Base-by-base conservation (phyloP, 768 basidiomycete genomes). In the Kwoniella sp. region DNA sequence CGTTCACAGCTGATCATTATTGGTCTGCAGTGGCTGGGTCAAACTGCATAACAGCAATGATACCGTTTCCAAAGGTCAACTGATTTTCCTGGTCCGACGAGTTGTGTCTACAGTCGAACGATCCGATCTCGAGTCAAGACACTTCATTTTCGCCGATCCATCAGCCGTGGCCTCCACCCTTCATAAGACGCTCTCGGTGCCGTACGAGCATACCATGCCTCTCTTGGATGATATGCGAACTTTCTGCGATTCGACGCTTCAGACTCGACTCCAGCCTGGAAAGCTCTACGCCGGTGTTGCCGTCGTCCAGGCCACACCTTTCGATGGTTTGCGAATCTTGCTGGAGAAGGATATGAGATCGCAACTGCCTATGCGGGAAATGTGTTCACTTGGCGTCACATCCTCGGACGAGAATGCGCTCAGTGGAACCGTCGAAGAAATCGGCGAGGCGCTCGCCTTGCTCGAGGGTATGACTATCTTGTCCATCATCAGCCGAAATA, bases 31-130 rank as follows among this genome's bases (percentile, higher is more conserved):
- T 19, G 74, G 73, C n/a, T 75, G 71, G 71, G 73, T 77, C 64
- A 69, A 75, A 55, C 63, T 75, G 17, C 49, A 57, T 44, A 68
- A 72, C 55, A 65, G 65, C 13, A 65, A 57, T n/a, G 72, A 76
- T 53, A 78, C 75, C n/a, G 71, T 79, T 26, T 74, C 77, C 4
- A 80, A 77, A 62, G 80, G 80, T 24, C 80, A 81, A 65, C 60
- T 81, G 21, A 72, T 80, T 57, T 77, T 80, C 60, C 72, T 81
- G 12, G 76, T 78, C 27, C 70, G 78, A 10, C 70, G 77, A 26
- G 68, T 77, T 21, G 65, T 64, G 10, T 74, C 73, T 22, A 47
- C 64, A 6, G 58, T 65, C 36, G 77, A 79, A 58, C 72, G 73
- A 36, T 58, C 53, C 56, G 74, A 76, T 59, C 69, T 75, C n/a